Percentiles rank a stretch among this genome's conserved stretches.
These are phyloP conservation scores for Clathrospora elynae DNA, from an alignment of 2,329 filamentous ascomycete species.

Conservation along the genomic window DNA sequence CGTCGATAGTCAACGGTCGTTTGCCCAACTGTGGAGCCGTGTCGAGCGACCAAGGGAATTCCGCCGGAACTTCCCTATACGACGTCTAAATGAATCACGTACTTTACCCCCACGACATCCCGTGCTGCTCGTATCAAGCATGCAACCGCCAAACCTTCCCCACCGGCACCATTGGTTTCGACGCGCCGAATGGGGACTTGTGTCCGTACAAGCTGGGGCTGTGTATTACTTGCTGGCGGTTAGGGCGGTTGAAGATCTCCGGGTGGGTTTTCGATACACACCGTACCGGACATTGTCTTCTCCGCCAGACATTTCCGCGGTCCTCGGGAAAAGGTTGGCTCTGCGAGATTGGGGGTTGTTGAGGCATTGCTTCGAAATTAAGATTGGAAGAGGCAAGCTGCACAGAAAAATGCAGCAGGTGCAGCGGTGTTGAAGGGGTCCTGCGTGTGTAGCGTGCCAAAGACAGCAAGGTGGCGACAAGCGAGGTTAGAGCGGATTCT, in stretches of 20 bases:
- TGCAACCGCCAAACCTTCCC: slow-evolving; percentile 13
- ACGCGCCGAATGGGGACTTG: slow-evolving; percentile 8
- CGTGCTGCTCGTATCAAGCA: slow-evolving; percentile 25
- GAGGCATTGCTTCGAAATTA: slow-evolving; percentile 1
- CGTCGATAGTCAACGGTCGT: slow-evolving; percentile 15
- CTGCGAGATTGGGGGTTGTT: slow-evolving; percentile 12
- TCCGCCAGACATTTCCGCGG: slow-evolving; percentile 19
- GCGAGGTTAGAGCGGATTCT: slow-evolving; percentile 19
- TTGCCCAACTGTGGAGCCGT: slow-evolving; percentile 22
- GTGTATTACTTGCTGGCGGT: slow-evolving; percentile 13
- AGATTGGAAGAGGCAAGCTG: slow-evolving; percentile 10
- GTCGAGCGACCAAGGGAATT: slow-evolving; percentile 11
- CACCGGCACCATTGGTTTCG: slow-evolving; percentile 14
- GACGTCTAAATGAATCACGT: slow-evolving; percentile 39
- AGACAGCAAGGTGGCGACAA: slow-evolving; percentile 14
- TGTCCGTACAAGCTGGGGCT: slow-evolving; percentile 10
- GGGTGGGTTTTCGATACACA: slow-evolving; percentile 8
- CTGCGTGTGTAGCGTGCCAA: slow-evolving; percentile 21
- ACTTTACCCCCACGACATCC: slow-evolving; percentile 35
- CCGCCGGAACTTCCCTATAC: slow-evolving; percentile 22
- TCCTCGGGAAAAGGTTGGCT: slow-evolving; percentile 8
- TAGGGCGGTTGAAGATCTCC: slow-evolving; percentile 20
- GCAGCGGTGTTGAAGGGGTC: slow-evolving; percentile 17
- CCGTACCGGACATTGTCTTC: slow-evolving; percentile 10
- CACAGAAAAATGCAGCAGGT: slow-evolving; percentile 11